Evolutionary conservation across 495 filamentous ascomycete species (phyloP).

Genomic region (Lasiosphaeria miniovina): DNA sequence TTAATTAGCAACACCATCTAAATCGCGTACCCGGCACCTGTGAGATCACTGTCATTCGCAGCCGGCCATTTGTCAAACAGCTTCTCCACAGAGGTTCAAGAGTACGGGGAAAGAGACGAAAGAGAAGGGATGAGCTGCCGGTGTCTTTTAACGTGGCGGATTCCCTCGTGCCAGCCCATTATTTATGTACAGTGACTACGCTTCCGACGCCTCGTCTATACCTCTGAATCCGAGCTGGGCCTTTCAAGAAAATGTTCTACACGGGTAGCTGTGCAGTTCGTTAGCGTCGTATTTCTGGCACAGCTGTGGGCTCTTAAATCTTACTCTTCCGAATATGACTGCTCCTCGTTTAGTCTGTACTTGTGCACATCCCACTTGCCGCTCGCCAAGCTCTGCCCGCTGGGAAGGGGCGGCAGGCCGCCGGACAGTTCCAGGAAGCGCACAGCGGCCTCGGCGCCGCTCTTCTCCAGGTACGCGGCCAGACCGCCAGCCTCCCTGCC

Average conservation of each 20-base stretch:
- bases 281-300: conserved; percentile 16
- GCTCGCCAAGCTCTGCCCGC: conserved; percentile 50
- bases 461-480: conserved; percentile 68
- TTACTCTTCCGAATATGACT: conserved; percentile 56
- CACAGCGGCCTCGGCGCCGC: conserved; percentile 55
- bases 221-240: neutral
- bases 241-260: conserved; percentile 32
- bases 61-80: too few relatives aligned
- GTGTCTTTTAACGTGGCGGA: neutral
- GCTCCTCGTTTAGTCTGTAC: conserved; percentile 54
- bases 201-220: neutral
- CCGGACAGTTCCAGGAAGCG: conserved; percentile 60
- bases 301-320: conserved; percentile 28
- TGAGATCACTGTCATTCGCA: too few relatives aligned
- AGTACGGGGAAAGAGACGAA: neutral
- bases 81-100: too few relatives aligned
- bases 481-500: conserved; percentile 64
- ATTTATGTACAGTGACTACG: conserved; percentile 16
- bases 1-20: too few relatives aligned
- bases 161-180: conserved; percentile 1
- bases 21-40: too few relatives aligned
- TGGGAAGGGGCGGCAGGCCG: conserved; percentile 80
- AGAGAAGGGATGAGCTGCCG: neutral
- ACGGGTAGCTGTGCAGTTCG: conserved; percentile 32
- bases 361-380: conserved; percentile 52